Evolutionary conservation across 2,329 filamentous ascomycete genomes (phyloP).

Genomic region (Fusarium neocosmosporiellum): DNA sequence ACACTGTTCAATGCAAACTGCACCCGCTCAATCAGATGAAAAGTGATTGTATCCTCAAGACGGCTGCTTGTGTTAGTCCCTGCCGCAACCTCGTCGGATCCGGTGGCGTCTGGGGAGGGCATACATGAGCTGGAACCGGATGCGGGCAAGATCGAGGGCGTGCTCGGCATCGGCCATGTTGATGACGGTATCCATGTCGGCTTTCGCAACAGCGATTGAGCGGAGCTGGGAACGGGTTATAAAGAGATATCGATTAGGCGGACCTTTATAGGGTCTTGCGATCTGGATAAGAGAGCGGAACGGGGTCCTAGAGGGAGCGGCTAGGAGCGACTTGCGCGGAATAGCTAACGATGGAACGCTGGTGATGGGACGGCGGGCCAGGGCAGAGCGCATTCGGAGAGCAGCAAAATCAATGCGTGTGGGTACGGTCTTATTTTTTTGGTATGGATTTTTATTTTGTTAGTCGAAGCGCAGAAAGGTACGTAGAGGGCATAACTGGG

Average conservation of each 20-base stretch:
- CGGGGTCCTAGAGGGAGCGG: not conserved
- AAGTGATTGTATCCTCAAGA: slow-evolving; percentile 96
- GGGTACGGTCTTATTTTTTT: not conserved
- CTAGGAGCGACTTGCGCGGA: not conserved
- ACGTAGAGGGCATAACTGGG: not conserved
- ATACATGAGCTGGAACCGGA: slow-evolving; percentile 94
- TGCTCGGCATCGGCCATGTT: slow-evolving; percentile 87
- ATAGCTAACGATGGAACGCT: not conserved
- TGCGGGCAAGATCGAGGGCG: slow-evolving; percentile 89
- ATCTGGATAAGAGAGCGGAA: not conserved
- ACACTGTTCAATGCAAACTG: slow-evolving; percentile 89
- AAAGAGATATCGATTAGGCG: not conserved
- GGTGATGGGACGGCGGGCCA: not conserved
- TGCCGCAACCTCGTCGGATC: not conserved
- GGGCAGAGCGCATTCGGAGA: slow-evolving; percentile 12
- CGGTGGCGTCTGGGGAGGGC: slow-evolving; percentile 39
- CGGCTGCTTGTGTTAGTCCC: slow-evolving; percentile 68
- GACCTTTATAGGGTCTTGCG: not conserved
- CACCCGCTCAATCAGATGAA: slow-evolving; percentile 96
- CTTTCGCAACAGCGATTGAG: slow-evolving; percentile 12
- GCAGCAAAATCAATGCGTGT: not conserved
- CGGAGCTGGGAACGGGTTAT: not conserved
- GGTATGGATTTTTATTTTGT: not conserved
- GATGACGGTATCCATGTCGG: slow-evolving; percentile 85
- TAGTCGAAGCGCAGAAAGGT: not conserved